Conservation (phyloP, 148 eudicot species). For the Agrostemma githago region DNA sequence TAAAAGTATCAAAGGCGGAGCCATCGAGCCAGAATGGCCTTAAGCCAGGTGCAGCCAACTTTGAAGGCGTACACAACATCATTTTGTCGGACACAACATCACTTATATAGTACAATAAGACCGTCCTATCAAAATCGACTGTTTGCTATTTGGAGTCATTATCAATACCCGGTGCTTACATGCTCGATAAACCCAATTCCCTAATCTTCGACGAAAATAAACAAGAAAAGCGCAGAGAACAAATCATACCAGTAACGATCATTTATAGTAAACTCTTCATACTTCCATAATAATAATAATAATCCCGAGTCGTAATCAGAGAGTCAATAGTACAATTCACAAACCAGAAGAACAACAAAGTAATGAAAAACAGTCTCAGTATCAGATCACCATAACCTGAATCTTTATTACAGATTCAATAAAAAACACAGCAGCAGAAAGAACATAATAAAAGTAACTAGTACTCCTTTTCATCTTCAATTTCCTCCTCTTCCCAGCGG, state of each 20-base stretch:
- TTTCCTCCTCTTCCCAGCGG: slow-evolving; percentile 48
- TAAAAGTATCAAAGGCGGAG: too few species aligned
- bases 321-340: not conserved
- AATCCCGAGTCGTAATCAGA: not conserved
- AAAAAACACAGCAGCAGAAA: not conserved
- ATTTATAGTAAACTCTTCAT: not conserved
- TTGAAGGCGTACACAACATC: too few species aligned
- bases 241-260: not conserved
- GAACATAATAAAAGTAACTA: slow-evolving; percentile 10
- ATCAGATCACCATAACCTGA: not conserved
- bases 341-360: not conserved
- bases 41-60: too few species aligned
- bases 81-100: too few species aligned
- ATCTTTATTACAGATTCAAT: not conserved
- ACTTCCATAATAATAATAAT: not conserved
- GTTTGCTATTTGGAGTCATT: too few species aligned
- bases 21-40: too few species aligned
- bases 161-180: not conserved
- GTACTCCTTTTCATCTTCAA: slow-evolving; percentile 54
- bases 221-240: too few species aligned
- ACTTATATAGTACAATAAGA: too few species aligned
- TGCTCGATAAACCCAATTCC: too few species aligned
- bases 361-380: not conserved
- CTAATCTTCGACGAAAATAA: not conserved
- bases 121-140: too few species aligned